Percentiles rank a stretch among this genome's conserved stretches.
Evolutionary conservation across 116 monocot genomes (phyloP).

Genomic region (Zostera marina): DNA sequence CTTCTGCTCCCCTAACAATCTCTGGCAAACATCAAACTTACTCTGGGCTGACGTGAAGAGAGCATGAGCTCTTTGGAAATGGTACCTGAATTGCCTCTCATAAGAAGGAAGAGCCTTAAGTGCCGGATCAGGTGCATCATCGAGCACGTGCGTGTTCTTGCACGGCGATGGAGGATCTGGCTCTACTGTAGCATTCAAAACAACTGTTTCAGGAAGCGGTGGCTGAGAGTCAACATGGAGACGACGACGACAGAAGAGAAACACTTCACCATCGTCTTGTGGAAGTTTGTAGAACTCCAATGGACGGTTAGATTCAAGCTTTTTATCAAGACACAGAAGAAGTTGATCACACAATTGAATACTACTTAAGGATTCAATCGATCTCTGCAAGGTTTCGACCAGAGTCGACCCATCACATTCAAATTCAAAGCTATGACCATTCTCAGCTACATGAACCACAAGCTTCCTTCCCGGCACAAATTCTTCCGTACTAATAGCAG

Average conservation of each 20-base stretch:
- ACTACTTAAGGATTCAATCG: slow-evolving; percentile 38
- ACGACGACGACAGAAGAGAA: slow-evolving; percentile 56
- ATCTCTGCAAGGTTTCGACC: slow-evolving; percentile 51
- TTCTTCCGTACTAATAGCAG: slow-evolving; percentile 23
- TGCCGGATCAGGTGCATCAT: slow-evolving; percentile 70
- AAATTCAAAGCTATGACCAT: slow-evolving; percentile 83
- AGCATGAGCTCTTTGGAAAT: slow-evolving; percentile 58
- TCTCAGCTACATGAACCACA: slow-evolving; percentile 66
- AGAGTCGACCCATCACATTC: slow-evolving; percentile 63
- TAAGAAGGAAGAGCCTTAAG: slow-evolving; percentile 80
- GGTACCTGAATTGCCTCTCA: slow-evolving; percentile 67
- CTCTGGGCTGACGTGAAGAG: slow-evolving; percentile 24
- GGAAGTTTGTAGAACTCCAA: slow-evolving; percentile 79
- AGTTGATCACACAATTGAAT: slow-evolving; percentile 47
- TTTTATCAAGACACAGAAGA: slow-evolving; percentile 50
- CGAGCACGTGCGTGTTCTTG: slow-evolving; percentile 40
- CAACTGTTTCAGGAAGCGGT: slow-evolving; percentile 44
- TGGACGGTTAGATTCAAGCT: slow-evolving; percentile 43
- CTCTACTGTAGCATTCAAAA: slow-evolving; percentile 19
- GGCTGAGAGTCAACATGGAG: slow-evolving; percentile 35
- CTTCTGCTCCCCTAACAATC: slow-evolving; percentile 62
- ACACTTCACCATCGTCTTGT: slow-evolving; percentile 66
- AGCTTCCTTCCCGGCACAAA: slow-evolving; percentile 61
- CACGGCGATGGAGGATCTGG: slow-evolving; percentile 43
- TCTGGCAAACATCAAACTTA: slow-evolving; percentile 61